phyloP scores from a whole-genome alignment of 371 early-diverging fungal species.

The Batkoa obscura region DNA sequence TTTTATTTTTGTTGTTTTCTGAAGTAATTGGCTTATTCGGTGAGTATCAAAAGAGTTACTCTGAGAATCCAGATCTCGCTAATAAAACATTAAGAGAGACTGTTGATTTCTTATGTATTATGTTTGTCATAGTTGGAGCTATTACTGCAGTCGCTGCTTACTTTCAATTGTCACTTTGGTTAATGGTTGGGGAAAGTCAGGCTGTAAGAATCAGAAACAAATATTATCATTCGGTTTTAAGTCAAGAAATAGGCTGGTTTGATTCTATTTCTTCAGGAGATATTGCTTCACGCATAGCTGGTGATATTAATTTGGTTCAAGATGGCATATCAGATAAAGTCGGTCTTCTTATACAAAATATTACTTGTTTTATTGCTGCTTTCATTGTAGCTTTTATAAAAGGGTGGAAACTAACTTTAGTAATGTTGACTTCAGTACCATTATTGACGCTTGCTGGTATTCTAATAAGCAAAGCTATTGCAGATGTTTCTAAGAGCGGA shows the following conservation, averaged over 20 bases:
- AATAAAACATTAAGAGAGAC: neutral
- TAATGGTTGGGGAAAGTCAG: neutral
- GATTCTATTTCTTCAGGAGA: constrained; percentile 62
- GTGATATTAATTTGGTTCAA: constrained; percentile 45
- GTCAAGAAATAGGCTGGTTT: constrained; percentile 26
- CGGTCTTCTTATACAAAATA: constrained; percentile 8
- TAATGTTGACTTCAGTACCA: constrained; percentile 8
- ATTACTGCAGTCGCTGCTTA: neutral
- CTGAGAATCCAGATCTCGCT: neutral
- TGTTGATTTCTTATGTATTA: constrained; percentile 49
- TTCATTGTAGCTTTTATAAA: constrained; percentile 15
- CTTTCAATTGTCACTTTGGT: constrained; percentile 12
- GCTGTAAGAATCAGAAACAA: neutral
- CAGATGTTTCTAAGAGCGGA: neutral
- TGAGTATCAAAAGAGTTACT: neutral
- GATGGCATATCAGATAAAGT: constrained; percentile 18
- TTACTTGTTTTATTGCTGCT: neutral
- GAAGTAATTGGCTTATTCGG: constrained; percentile 10
- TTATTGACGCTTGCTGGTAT: constrained; percentile 1
- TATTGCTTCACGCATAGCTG: constrained; percentile 54
- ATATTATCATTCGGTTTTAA: neutral
- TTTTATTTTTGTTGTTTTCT: constrained; percentile 17
- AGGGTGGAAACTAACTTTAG: constrained; percentile 30
- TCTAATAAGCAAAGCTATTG: neutral
- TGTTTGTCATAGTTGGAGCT: neutral